Conservation (phyloP, 805 yeast genomes). For the Yarrowia sp. region DNA sequence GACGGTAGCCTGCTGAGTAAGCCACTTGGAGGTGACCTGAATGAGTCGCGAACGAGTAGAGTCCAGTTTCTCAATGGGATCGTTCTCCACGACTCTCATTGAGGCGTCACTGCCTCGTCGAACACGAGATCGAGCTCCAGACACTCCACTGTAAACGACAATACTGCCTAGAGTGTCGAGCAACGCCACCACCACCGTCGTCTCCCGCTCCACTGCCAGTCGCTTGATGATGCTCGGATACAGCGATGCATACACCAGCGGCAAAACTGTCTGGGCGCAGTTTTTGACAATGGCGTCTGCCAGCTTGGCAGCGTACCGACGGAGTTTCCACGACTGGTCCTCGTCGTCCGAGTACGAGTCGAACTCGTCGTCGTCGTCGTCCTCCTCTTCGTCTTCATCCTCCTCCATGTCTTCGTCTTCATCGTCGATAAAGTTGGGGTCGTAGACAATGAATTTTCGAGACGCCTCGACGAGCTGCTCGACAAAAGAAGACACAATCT, state of each 20-base stretch:
- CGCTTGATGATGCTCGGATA: slow-evolving; percentile 47
- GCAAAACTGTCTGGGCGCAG: slow-evolving; percentile 42
- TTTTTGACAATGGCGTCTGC: slow-evolving; percentile 42
- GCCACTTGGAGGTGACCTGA: slow-evolving; percentile 26
- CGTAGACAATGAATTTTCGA: slow-evolving; percentile 43
- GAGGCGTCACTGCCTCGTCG: slow-evolving; percentile 36
- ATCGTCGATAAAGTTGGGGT: slow-evolving; percentile 48
- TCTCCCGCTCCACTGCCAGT: slow-evolving; percentile 38
- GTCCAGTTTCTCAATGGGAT: slow-evolving; percentile 30
- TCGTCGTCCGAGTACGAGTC: slow-evolving; percentile 45
- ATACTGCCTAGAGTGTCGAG: slow-evolving; percentile 45
- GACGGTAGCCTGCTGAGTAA: slow-evolving; percentile 26
- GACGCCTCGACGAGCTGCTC: slow-evolving; percentile 37
- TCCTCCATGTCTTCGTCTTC: slow-evolving; percentile 43
- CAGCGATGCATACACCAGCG: slow-evolving; percentile 36
- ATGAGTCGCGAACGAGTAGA: slow-evolving; percentile 22
- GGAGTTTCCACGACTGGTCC: slow-evolving; percentile 61
- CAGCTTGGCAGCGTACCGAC: slow-evolving; percentile 52
- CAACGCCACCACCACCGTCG: slow-evolving; percentile 51
- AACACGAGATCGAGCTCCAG: background rate
- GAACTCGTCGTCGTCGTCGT: slow-evolving; percentile 37
- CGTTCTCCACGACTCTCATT: slow-evolving; percentile 33
- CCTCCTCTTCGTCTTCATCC: slow-evolving; percentile 50
- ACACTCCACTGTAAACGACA: slow-evolving; percentile 8
- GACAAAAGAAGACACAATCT: slow-evolving; percentile 38